Base-by-base conservation (phyloP, 1,139 yeast genomes). In the Meyerozyma carpophila region DNA sequence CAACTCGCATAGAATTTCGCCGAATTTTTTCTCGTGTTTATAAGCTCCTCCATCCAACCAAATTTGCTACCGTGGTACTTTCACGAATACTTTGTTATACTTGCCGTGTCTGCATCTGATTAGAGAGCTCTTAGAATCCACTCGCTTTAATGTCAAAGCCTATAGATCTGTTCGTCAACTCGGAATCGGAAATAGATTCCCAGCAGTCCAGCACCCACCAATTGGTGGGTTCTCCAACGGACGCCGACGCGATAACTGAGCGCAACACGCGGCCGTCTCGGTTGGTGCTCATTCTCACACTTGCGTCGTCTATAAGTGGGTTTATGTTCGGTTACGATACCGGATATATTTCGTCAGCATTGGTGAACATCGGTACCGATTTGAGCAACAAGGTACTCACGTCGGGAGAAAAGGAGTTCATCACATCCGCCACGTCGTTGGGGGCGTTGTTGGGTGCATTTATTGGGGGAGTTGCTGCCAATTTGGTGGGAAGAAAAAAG, bases 321-420 rank as follows among this genome's bases (percentile, higher is more conserved):
- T 90, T 90, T 63, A 82, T 91, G 89, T 91, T 90, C 65, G 98
- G 98, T 50, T 91, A 91, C 59, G 98, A 91, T 62, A 91, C 98
- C 0, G 98, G 97, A 48, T 91, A 91, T 64, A 89, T 91, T 39
- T 90, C 97, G 1, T 83, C 95, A 13, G 97, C 97, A 0, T 72
- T 91, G 56, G 95, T 90, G 14, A 81, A 89, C 37, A 80, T 91
- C 41, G 90, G 93, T 6, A 77, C 81, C 6, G 96, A 87, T 58
- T 75, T 91, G 50, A 71, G 72, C 42, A 62, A 67, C 43, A 54
- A 54, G 43, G 46, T 52, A 32, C 65, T 88, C 43, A 73, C 91
- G 0, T 77, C 79, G 44, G 93, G 95, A 41, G 83, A 90, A 52
- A 86, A 87, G 64, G 96, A 91, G 64, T 71, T 87, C 51, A 88